phyloP scores from a whole-genome alignment of 345 rosid genomes.

The Eucalyptus sp. region DNA sequence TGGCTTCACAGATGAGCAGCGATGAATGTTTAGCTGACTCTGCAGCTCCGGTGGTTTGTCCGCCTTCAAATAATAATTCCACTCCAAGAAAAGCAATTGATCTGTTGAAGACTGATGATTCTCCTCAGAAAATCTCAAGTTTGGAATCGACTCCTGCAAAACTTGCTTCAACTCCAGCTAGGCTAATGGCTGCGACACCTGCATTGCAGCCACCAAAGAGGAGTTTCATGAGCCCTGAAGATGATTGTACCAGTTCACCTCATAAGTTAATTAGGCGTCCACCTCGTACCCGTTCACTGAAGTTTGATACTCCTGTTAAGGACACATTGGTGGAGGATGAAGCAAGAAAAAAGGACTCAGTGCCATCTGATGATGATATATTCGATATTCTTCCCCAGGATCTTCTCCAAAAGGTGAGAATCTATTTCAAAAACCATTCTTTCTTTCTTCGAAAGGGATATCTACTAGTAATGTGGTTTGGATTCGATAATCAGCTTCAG shows the following conservation, averaged over 20 bases:
- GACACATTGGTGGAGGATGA: conserved; percentile 7
- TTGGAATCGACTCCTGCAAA: conserved; percentile 52
- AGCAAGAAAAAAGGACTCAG: conserved; percentile 32
- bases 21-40: neutral
- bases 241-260: conserved; percentile 17
- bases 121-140: conserved; percentile 10
- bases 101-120: neutral
- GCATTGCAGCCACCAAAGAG: conserved; percentile 29
- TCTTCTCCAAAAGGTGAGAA: neutral
- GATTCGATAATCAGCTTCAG: neutral
- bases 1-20: neutral
- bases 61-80: neutral
- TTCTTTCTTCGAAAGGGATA: neutral
- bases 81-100: conserved; percentile 31
- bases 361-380: conserved; percentile 14
- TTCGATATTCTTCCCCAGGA: neutral
- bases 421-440: neutral
- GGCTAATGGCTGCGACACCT: conserved; percentile 35
- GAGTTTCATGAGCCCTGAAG: conserved; percentile 40
- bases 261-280: conserved; percentile 56
- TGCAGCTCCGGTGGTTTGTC: neutral
- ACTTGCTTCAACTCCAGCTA: conserved; percentile 42
- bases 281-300: conserved; percentile 43
- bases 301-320: conserved; percentile 39
- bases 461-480: neutral